A percentile compares a stretch with the other conserved stretches of the same genome.
Evolutionary conservation across 2,329 filamentous ascomycete genomes (phyloP).

Genomic region (Calcarisporium arbuscula): DNA sequence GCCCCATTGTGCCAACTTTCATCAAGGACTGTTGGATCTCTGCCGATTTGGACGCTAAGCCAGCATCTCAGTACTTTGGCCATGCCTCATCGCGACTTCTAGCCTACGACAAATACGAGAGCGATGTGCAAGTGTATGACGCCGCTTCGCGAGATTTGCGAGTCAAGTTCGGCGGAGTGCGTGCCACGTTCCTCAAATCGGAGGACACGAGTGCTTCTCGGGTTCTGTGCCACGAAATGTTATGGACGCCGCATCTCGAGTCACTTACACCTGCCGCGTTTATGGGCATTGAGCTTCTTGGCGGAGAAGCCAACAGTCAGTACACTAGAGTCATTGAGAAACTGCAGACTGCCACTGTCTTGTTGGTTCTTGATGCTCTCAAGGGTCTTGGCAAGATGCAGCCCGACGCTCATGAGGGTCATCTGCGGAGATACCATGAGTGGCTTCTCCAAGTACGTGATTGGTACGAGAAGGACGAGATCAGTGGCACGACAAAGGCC

Average conservation of each 20-base stretch:
- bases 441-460: constrained; percentile 5
- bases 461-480: background rate
- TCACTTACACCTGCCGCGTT: background rate
- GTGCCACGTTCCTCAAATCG: constrained; percentile 3
- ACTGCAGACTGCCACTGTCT: background rate
- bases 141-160: constrained; percentile 1
- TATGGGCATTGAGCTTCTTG: background rate
- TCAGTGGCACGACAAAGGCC: background rate
- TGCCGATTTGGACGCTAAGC: constrained; percentile 1
- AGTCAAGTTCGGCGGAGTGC: constrained; percentile 2
- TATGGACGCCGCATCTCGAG: background rate
- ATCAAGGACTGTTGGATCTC: constrained; percentile 6
- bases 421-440: constrained; percentile 6
- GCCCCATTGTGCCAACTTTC: constrained; percentile 5
- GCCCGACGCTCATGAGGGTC: constrained; percentile 2
- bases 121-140: constrained; percentile 4
- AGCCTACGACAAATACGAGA: constrained; percentile 6
- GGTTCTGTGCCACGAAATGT: constrained; percentile 1
- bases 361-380: background rate
- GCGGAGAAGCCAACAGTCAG: background rate
- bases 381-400: background rate
- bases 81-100: constrained; percentile 1
- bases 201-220: constrained; percentile 3
- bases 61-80: constrained; percentile 2
- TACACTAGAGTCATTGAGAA: background rate